phyloP scores from a whole-genome alignment of 192 early-diverging fungal genomes.

The Coemansia sp. region DNA sequence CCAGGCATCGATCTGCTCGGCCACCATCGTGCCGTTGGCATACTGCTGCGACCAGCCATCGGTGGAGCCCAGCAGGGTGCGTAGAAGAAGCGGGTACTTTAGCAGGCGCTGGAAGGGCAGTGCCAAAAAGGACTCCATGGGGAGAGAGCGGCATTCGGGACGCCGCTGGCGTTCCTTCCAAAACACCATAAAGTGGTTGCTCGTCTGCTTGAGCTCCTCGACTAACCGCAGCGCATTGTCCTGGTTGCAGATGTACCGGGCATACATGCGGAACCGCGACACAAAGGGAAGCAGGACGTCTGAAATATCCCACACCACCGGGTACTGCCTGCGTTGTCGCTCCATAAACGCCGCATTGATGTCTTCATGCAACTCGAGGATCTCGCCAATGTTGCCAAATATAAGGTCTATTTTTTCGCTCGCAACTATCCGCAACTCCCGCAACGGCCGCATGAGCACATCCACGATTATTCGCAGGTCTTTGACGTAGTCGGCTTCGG shows the following conservation, averaged over 20 bases:
- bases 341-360: conserved; percentile 56
- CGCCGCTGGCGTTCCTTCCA: conserved; percentile 52
- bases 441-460: conserved; percentile 57
- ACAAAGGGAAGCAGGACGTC: conserved; percentile 56
- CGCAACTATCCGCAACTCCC: conserved; percentile 46
- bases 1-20: conserved; percentile 48
- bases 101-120: conserved; percentile 63
- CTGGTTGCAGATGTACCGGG: conserved; percentile 59
- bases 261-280: conserved; percentile 49
- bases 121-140: conserved; percentile 55
- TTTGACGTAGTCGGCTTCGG: conserved; percentile 86
- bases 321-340: conserved; percentile 57
- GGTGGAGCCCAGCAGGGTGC: conserved; percentile 53
- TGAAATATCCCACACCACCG: conserved; percentile 54
- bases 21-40: conserved; percentile 32
- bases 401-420: conserved; percentile 48
- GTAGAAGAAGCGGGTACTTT: conserved; percentile 60
- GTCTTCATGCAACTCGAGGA: conserved; percentile 53
- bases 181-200: conserved; percentile 52
- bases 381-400: conserved; percentile 55
- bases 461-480: conserved; percentile 83
- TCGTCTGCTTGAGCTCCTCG: conserved; percentile 41
- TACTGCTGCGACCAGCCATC: conserved; percentile 41
- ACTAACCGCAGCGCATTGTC: conserved; percentile 55
- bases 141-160: conserved; percentile 56